Evolutionary conservation across 208 protist species (phyloP), one percentile per base, ranked within the genome.

Genomic region (Acanthamoeba healyi): DNA sequence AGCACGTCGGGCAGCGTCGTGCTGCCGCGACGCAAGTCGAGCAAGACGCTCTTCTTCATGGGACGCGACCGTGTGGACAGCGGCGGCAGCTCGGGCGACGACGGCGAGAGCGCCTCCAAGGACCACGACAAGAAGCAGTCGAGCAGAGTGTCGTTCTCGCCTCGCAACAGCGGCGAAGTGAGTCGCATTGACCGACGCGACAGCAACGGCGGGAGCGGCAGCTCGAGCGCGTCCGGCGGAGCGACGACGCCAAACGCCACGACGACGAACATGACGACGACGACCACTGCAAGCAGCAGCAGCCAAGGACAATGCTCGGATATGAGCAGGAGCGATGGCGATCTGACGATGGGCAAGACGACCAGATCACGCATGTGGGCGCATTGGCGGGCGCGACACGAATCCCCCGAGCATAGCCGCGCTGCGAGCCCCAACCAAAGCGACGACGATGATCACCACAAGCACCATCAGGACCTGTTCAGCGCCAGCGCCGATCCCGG

Each of bases 1-100:
- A 29, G 26, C 70, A 79, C 70, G 36, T 42, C 70, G 15, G 36
- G 70, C 10, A 26, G 70, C 70, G 32, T 79, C 34, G 2, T 36
- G 26, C 58, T 67, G 9, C 58, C 58, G n/a, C 12, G 24, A 36
- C 70, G 70, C 36, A 79, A 79, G 70, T 1, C 36, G 24, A 44
- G 70, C 70, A 79, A 79, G 70, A 26, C 36, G 22, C 46, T 79
- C 70, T 79, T 79, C 36, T 79, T 79, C 36, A 79, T 79, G 32
- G 70, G 70, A 2, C 70, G 70, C 70, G 70, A 79, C 36, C 70
- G 70, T n/a, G n/a, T n/a, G n/a, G n/a, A n/a, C n/a, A n/a, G n/a
- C n/a, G n/a, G n/a, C 32, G 70, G 46, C 70, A 79, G 29, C 58
- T 67, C 58, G n/a, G 38, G 70, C 38, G 70, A 79, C 38, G 70